These are phyloP conservation scores for Saccharum spontaneum DNA, from an alignment of 176 grass and related monocot genomes.

Conservation along the genomic window DNA sequence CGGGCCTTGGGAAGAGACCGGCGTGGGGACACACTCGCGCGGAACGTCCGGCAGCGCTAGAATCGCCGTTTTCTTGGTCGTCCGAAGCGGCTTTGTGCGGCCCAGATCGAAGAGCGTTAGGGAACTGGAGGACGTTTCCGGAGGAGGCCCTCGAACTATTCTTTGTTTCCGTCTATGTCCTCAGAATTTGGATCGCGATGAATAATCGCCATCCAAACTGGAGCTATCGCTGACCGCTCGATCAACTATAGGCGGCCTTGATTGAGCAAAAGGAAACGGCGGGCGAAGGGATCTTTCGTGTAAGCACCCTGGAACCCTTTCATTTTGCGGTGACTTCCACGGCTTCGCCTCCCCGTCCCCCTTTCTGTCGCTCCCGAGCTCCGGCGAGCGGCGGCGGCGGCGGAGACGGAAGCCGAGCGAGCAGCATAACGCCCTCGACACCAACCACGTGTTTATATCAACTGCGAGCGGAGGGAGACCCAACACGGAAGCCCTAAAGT, in stretches of 20 bases:
- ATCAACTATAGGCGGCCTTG: not conserved
- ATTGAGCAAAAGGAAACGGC: not conserved
- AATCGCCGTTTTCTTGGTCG: not conserved
- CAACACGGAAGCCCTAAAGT: not conserved
- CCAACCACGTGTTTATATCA: not conserved
- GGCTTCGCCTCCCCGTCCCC: not conserved
- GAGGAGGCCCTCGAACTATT: accelerated
- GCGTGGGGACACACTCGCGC: no score
- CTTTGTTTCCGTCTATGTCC: not conserved
- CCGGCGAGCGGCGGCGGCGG: slow-evolving; percentile 14
- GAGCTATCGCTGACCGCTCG: not conserved
- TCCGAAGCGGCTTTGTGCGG: not conserved
- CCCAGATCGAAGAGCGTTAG: not conserved
- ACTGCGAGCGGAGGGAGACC: not conserved
- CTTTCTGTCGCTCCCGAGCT: slow-evolving; percentile 9
- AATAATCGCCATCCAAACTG: not conserved
- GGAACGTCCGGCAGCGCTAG: no score
- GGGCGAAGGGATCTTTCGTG: not conserved
- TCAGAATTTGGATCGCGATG: not conserved
- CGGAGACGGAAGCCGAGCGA: not conserved
- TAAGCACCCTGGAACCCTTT: not conserved
- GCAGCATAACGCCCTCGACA: not conserved
- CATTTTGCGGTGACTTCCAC: not conserved
- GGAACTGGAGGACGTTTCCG: not conserved
- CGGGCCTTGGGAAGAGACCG: no score